These are phyloP conservation scores for Ustulina deusta DNA, from an alignment of 2,329 filamentous ascomycete genomes.

Conservation along the genomic window DNA sequence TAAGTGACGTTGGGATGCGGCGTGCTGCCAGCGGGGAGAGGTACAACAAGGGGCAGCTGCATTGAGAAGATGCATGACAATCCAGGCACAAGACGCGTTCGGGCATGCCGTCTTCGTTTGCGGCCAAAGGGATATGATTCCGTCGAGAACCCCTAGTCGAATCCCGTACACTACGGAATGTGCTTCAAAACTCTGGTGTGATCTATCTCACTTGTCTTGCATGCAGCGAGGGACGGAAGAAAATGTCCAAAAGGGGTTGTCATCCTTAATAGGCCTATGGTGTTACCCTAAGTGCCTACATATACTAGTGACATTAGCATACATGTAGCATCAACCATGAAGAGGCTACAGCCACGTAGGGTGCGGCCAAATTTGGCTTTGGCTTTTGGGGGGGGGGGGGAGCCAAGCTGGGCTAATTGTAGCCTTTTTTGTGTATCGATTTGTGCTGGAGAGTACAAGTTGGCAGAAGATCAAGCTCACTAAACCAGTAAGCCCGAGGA, in stretches of 20 bases:
- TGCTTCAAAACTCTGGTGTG: not conserved
- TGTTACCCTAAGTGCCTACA: not conserved
- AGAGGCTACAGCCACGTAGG: not conserved
- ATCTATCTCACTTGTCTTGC: not conserved
- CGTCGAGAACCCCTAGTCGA: slow-evolving; percentile 21
- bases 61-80: slow-evolving; percentile 1
- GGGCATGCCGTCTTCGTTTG: slow-evolving; percentile 20
- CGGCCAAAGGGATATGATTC: slow-evolving; percentile 32
- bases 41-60: slow-evolving; percentile 3
- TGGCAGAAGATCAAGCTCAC: slow-evolving; percentile 1
- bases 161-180: not conserved
- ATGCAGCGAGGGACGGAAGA: not conserved
- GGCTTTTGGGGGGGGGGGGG: not conserved
- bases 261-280: not conserved
- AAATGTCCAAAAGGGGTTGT: not conserved
- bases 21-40: not conserved
- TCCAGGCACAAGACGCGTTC: not conserved
- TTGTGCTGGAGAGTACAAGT: not conserved
- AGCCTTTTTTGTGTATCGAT: not conserved
- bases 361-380: not conserved
- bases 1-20: not conserved
- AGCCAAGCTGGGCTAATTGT: not conserved
- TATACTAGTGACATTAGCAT: not conserved
- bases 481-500: slow-evolving; percentile 11
- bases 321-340: not conserved